Evolutionary conservation across 306 rosid genomes (phyloP), one percentile per base, ranked within the genome.

Genomic region (Abrus precatorius): DNA sequence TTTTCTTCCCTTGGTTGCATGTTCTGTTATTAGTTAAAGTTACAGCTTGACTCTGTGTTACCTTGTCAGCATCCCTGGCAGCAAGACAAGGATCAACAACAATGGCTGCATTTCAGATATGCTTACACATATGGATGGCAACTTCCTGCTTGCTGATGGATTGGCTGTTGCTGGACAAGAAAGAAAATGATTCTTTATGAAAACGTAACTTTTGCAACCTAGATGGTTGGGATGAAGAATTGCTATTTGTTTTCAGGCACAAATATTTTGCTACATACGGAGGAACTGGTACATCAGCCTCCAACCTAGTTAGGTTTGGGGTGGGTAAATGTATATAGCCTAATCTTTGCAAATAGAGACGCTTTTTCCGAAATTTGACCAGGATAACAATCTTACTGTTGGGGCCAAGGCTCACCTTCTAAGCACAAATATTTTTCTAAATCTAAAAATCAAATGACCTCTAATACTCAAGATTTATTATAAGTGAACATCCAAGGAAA

Each of bases 91-190:
- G 98, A 57, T 10, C 97, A 28, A 92, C 87, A 45, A 47, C 93
- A 44, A 94, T 92, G 98, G 98, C 97, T 20, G 98, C 97, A 7
- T 94, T 92, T 75, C 98, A 94, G 69, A 86, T 94, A 79, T 94
- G 98, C 85, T 88, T 94, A 84, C 98, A 94, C 78, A 82, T 94
- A 80, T 94, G 98, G 97, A 80, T 94, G 91, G 94, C 97, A 14
- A 82, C 88, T 11, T 94, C 98, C 61, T 94, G 79, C 87, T 92
- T 47, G 96, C 98, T 27, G 98, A 94, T 52, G 98, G 98, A 20
- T 85, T 94, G 34, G 98, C 98, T 55, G 94, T 94, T 83, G 97
- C 98, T 56, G 98, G 93, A 36, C 98, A 94, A 90, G 98, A 92
- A 47, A 50, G 87, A 69, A 78, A 75, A 33, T 1, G 52, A 52